Percentiles rank a stretch among this genome's conserved stretches.
phyloP scores from a whole-genome alignment of 2,329 filamentous ascomycete species.

The Verticillium tricorpus region DNA sequence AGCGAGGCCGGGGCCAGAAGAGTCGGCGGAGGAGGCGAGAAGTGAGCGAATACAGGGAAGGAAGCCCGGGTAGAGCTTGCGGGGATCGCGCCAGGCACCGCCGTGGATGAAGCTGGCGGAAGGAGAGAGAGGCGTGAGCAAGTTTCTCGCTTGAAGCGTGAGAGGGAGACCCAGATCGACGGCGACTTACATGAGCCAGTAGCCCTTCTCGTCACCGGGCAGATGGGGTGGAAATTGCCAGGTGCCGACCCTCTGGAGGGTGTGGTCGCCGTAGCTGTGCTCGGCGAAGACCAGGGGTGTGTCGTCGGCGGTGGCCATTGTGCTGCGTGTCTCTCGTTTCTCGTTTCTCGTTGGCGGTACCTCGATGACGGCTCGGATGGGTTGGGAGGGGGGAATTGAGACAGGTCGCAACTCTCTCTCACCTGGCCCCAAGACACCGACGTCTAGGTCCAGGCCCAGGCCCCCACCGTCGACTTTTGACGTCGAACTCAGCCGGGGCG shows the following conservation, averaged over 20 bases:
- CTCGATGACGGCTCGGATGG: not conserved
- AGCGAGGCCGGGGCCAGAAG: constrained; percentile 10
- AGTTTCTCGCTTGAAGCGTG: not conserved
- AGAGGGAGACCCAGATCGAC: not conserved
- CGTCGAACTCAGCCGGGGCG: not conserved
- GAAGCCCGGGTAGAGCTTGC: constrained; percentile 40
- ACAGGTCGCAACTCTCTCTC: not conserved
- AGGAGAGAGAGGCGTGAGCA: not conserved
- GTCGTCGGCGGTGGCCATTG: not conserved
- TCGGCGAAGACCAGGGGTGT: constrained; percentile 20
- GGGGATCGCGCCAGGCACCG: constrained; percentile 59
- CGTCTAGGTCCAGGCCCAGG: not conserved
- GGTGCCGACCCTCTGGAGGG: constrained; percentile 40
- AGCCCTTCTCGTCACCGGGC: constrained; percentile 13
- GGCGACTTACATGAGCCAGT: constrained; percentile 32
- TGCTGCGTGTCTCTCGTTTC: not conserved
- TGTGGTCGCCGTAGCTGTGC: constrained; percentile 32
- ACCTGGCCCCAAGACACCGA: not conserved
- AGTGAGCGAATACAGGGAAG: constrained; percentile 38
- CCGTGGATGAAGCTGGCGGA: constrained; percentile 51
- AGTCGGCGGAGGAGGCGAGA: constrained; percentile 21
- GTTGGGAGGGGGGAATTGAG: not conserved
- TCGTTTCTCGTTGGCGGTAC: too few species aligned
- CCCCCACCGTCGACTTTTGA: not conserved
- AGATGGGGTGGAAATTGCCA: constrained; percentile 29